Evolutionary conservation across 2,329 filamentous ascomycete genomes (phyloP).

Genomic region (Penicillium palitans): DNA sequence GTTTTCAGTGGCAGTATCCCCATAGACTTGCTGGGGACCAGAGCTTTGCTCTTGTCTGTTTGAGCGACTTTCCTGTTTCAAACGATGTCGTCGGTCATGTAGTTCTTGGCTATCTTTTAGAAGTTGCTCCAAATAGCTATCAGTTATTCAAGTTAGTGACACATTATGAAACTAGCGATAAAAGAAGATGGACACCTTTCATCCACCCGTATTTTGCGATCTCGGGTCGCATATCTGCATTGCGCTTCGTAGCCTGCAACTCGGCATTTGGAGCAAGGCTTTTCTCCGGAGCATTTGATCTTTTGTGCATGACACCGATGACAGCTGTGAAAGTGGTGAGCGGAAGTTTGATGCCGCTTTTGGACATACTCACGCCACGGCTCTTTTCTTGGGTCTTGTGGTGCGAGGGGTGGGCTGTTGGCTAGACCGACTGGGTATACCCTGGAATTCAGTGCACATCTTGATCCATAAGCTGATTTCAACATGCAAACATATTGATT

Average conservation of each 20-base stretch:
- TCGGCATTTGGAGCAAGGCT: slow-evolving; percentile 42
- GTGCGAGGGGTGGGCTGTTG: not conserved
- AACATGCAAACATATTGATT: not conserved
- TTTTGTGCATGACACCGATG: slow-evolving; percentile 46
- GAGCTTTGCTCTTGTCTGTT: not conserved
- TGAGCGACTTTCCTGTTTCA: not conserved
- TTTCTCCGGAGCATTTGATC: slow-evolving; percentile 45
- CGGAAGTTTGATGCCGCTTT: not conserved
- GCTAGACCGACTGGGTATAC: not conserved
- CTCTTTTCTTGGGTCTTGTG: slow-evolving; percentile 8
- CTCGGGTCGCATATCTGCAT: slow-evolving; percentile 40
- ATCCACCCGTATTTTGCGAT: slow-evolving; percentile 39
- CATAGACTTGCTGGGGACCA: not conserved
- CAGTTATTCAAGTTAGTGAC: not conserved
- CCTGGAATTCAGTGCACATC: not conserved
- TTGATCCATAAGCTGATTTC: not conserved
- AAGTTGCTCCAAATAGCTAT: slow-evolving; percentile 31
- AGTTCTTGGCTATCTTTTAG: slow-evolving; percentile 16
- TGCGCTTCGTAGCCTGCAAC: slow-evolving; percentile 31
- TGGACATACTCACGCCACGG: slow-evolving; percentile 3
- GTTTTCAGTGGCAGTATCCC: slow-evolving; percentile 10
- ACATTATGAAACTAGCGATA: not conserved
- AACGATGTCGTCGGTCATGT: not conserved
- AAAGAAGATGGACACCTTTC: slow-evolving; percentile 16
- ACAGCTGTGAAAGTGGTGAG: slow-evolving; percentile 25